Conservation (phyloP, 2,329 filamentous ascomycete species). For the Pseudocercospora musae region DNA sequence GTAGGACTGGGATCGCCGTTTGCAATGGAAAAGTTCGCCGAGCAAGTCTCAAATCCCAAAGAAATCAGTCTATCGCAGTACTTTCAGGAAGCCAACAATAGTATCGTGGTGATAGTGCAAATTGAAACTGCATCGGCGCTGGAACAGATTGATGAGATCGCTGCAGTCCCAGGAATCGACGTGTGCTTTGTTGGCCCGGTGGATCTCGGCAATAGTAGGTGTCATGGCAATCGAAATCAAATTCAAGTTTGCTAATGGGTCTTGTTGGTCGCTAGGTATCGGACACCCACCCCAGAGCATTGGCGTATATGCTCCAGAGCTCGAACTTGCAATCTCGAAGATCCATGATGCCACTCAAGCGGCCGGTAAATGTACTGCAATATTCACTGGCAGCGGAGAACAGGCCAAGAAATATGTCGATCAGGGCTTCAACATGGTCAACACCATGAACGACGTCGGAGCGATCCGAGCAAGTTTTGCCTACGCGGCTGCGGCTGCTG, state of each 20-base stretch:
- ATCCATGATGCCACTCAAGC: constrained; percentile 52
- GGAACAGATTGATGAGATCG: constrained; percentile 46
- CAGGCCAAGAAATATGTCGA: constrained; percentile 52
- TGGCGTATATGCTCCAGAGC: constrained; percentile 47
- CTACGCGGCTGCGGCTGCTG: constrained; percentile 28
- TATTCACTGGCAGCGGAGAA: constrained; percentile 54
- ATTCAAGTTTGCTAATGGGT: background rate
- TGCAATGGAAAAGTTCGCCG: constrained; percentile 38
- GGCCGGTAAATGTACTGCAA: constrained; percentile 53
- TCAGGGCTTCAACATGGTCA: constrained; percentile 55
- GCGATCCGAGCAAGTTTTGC: constrained; percentile 31
- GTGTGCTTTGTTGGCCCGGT: constrained; percentile 52
- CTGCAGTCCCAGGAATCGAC: constrained; percentile 51
- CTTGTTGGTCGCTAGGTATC: constrained; percentile 32
- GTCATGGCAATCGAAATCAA: background rate
- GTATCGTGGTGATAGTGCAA: constrained; percentile 49
- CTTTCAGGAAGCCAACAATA: constrained; percentile 28
- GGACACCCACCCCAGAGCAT: constrained; percentile 49
- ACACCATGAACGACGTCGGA: constrained; percentile 34
- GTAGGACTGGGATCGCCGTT: constrained; percentile 56
- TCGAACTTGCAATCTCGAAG: constrained; percentile 50
- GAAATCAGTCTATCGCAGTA: constrained; percentile 42
- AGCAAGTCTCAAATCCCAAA: constrained; percentile 20
- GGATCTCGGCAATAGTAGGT: constrained; percentile 53
- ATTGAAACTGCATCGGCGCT: constrained; percentile 45